Evolutionary conservation across 2,329 filamentous ascomycete genomes (phyloP).

Genomic region (Hymenoscyphus infarciens): DNA sequence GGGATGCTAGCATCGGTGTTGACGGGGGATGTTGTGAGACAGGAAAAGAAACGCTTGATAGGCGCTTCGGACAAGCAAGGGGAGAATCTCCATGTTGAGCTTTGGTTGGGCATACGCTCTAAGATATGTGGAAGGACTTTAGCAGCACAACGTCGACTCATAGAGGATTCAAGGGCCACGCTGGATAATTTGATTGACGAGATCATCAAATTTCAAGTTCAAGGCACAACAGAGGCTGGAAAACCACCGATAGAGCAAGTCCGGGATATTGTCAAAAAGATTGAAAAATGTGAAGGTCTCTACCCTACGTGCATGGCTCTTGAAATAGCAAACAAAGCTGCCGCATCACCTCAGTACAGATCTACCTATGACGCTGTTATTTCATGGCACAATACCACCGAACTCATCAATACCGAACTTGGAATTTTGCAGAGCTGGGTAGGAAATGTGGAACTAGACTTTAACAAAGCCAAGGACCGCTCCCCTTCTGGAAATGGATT

Average conservation of each 20-base stretch:
- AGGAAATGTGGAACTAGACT: constrained; percentile 92
- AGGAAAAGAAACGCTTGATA: constrained; percentile 94
- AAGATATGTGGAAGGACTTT: constrained; percentile 80
- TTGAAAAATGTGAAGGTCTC: constrained; percentile 81
- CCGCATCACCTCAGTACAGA: constrained; percentile 71
- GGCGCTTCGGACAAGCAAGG: constrained; percentile 63
- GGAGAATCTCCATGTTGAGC: constrained; percentile 65
- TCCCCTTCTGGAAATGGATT: constrained; percentile 69
- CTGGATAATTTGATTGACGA: constrained; percentile 77
- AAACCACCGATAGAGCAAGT: constrained; percentile 88
- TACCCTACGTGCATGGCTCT: constrained; percentile 80
- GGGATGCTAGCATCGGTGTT: constrained; percentile 95
- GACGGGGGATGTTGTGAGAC: constrained; percentile 93
- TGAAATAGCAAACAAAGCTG: constrained; percentile 69
- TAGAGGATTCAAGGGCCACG: constrained; percentile 76
- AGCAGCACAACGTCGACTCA: constrained; percentile 77
- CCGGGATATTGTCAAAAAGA: constrained; percentile 81
- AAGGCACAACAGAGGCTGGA: constrained; percentile 83
- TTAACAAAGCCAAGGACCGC: constrained; percentile 68
- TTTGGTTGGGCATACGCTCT: constrained; percentile 87
- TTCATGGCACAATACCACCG: constrained; percentile 95
- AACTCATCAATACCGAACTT: constrained; percentile 92
- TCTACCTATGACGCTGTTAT: constrained; percentile 86
- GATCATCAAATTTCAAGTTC: constrained; percentile 90
- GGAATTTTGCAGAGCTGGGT: constrained; percentile 93